Conservation (phyloP, 768 basidiomycete genomes). For the Coprinellus micaceus region DNA sequence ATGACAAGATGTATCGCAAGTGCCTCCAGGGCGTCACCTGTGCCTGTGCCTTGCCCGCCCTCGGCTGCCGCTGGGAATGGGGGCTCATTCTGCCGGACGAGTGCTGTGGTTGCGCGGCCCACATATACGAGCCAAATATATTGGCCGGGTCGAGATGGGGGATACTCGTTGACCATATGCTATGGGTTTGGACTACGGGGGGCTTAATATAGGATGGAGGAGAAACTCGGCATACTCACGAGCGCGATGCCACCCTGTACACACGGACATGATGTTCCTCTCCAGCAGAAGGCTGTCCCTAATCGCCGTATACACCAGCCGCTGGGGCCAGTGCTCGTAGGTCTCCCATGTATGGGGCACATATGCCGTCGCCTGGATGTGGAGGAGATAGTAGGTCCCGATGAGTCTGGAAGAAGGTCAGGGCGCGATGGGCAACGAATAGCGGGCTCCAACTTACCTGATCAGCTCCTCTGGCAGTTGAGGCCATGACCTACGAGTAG, state of each 20-base stretch:
- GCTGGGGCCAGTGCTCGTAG: conserved; percentile 54
- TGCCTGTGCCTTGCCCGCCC: neutral
- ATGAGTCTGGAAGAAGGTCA: conserved; percentile 34
- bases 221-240: conserved; percentile 39
- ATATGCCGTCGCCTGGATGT: conserved; percentile 38
- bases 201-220: conserved; percentile 3
- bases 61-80: conserved; percentile 28
- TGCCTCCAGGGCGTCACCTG: conserved; percentile 47
- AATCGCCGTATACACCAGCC: conserved; percentile 58
- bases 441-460: conserved; percentile 38
- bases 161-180: conserved; percentile 68
- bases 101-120: conserved; percentile 42
- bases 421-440: conserved; percentile 20
- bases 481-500: conserved; percentile 55
- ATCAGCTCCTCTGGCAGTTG: conserved; percentile 60
- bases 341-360: conserved; percentile 47
- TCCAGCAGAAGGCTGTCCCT: conserved; percentile 63
- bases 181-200: conserved; percentile 59
- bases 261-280: conserved; percentile 55
- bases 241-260: conserved; percentile 55
- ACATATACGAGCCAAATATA: conserved; percentile 43
- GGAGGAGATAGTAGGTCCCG: conserved; percentile 56
- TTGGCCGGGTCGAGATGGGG: conserved; percentile 61
- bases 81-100: conserved; percentile 19
- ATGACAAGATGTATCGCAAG: conserved; percentile 53